phyloP scores from a whole-genome alignment of 2,329 filamentous ascomycete species.

The Sclerotinia borealis region DNA sequence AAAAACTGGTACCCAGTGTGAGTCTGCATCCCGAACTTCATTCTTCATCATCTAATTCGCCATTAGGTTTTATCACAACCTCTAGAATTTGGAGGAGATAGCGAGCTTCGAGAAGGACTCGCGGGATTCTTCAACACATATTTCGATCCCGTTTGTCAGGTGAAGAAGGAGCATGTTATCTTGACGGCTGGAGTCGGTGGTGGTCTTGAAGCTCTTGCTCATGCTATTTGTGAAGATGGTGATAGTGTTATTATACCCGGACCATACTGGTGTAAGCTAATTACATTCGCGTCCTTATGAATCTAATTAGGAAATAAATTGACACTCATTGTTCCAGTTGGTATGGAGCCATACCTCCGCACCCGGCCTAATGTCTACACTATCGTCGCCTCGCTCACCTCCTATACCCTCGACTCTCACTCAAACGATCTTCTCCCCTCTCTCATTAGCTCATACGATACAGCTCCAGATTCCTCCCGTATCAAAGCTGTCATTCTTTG shows the following conservation, averaged over 20 bases:
- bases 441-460: background rate
- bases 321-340: background rate
- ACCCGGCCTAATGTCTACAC: background rate
- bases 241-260: background rate
- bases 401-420: background rate
- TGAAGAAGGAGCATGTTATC: background rate
- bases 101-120: background rate
- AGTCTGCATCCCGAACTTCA: too few relatives aligned
- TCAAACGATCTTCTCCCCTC: background rate
- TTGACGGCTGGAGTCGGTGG: background rate
- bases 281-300: background rate
- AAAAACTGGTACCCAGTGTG: too few relatives aligned
- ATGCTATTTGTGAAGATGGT: background rate
- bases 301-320: too few relatives aligned
- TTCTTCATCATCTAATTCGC: too few relatives aligned
- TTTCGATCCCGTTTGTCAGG: background rate
- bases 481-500: background rate
- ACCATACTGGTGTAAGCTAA: background rate
- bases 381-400: background rate
- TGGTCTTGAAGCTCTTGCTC: background rate
- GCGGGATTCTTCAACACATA: background rate
- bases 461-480: background rate
- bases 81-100: background rate
- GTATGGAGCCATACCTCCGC: background rate
- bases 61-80: background rate